Evolutionary conservation across 2,329 filamentous ascomycete genomes (phyloP), one percentile per base, ranked within the genome.

Genomic region (Paraphoma sp.): DNA sequence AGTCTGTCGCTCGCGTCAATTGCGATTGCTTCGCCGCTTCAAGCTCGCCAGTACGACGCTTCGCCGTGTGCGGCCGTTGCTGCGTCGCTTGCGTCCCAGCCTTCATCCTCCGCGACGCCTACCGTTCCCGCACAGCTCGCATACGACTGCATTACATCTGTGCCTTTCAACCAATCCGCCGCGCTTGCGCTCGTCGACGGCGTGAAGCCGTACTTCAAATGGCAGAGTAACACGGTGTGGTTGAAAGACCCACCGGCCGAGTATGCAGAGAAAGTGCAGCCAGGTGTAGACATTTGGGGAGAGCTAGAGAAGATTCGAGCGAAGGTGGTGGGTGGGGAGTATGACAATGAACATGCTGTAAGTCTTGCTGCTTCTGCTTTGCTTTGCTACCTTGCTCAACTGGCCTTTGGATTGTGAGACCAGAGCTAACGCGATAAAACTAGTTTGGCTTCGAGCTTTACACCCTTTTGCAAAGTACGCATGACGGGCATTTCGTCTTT

Each of bases 401-500:
- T 23, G 23, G 3, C 29, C 14, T 42, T 42, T 17, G 40, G 16
- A 16, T 11, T 14, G 4, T 3, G 40, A 36, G 33, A 36, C 9
- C 3, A 36, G 9, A 43, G 23, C 51, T 70, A 17, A 65, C 42
- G 14, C 9, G 17, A 30, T 50, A 29, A 7, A 4, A 8, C n/a
- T 30, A 75, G 73, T 76, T 76, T 31, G 73, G 70, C 0, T 70
- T 67, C 46, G 68, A 65, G 12, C 64, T 76, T 5, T 75, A 75
- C 53, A 46, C 50, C 2, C 73, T 85, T 7, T 78, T 87, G 36
- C 79, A 80, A 23, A 78, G 78, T 1, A 83, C 85, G 3, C 86
- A 90, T 62, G 88, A 91, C 67, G 86, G 87, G 1, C 89, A 91
- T 66, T 87, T 89, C 48, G 75, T 79, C 1, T 87, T 82, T 65